Base-by-base conservation (phyloP, 2,329 filamentous ascomycete genomes). In the Beauveria scarabaeidicola region DNA sequence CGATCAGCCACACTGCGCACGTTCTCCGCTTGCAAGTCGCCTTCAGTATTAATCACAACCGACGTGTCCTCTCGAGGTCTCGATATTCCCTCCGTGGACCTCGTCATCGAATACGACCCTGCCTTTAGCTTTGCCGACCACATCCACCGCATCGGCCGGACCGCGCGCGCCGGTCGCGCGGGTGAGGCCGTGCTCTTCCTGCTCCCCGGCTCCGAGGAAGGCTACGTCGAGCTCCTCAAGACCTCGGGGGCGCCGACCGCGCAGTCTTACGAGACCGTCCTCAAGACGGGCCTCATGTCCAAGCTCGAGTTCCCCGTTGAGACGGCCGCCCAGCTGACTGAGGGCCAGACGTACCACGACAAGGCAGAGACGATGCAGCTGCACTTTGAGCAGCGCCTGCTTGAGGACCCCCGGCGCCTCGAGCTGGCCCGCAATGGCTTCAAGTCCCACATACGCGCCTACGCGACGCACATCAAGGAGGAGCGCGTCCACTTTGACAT, bases 31-130 rank as follows among this genome's bases (percentile, higher is more conserved):
- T 88, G 85, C 69, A 84, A 81, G 29, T 83, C 89, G 21, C 88
- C 93, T 0, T 87, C 89, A 0, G 84, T 99, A 3, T 82, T 99
- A 17, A 83, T 99, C 64, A 96, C 92, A 66, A 99, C 94, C 1
- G 94, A 99, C 69, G 94, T 99, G 54, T 91, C 94, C 13, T 94
- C 94, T 21, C 90, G 94, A 69, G 94, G 94, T 76, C 85, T 99
- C 46, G 94, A 99, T 78, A 84, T 99, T 17, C 93, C 93, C 1
- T 93, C 94, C 54, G 90, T 99, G 55, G 94, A 99, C 71, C 81
- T 97, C 21, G 91, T 99, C 53, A 83, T 99, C 60, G 94, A 99
- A 72, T 97, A 96, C 70, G 94, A 99, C 69, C 92, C 94, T 0
- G 90, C 94, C 2, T 97, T 97, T 74, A 91, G 89, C 69, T 86